Percentiles rank a stretch among this genome's conserved stretches.
phyloP scores from a whole-genome alignment of 495 filamentous ascomycete species.

The Neurospora sp. region DNA sequence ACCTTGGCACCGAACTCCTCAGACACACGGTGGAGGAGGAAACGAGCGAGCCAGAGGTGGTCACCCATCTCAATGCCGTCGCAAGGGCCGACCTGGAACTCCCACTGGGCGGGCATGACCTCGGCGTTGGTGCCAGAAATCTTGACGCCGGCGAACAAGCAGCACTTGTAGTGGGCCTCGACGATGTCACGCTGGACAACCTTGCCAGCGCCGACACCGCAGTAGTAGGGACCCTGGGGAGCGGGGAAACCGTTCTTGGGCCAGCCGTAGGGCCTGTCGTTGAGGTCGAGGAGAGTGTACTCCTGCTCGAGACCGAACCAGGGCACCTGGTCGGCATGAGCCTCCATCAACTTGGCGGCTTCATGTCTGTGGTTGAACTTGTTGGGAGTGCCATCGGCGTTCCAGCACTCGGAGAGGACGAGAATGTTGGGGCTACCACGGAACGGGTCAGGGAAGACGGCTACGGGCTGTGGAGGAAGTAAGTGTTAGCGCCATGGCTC shows the following conservation, averaged over 20 bases:
- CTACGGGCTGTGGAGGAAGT: slow-evolving; percentile 51
- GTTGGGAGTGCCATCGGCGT: slow-evolving; percentile 92
- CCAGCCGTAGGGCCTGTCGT: slow-evolving; percentile 90
- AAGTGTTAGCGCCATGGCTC: not conserved
- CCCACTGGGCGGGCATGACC: slow-evolving; percentile 91
- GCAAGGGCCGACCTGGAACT: slow-evolving; percentile 98
- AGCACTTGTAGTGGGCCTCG: slow-evolving; percentile 97
- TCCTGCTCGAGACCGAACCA: slow-evolving; percentile 99
- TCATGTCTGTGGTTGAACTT: slow-evolving; percentile 88
- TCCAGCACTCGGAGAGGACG: slow-evolving; percentile 96
- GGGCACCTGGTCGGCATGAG: slow-evolving; percentile 69
- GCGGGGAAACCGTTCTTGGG: slow-evolving; percentile 89
- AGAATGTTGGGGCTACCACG: slow-evolving; percentile 75
- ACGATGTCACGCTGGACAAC: slow-evolving; percentile 98
- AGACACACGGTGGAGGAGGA: slow-evolving; percentile 89
- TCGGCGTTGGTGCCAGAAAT: slow-evolving; percentile 99
- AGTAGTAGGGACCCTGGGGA: slow-evolving; percentile 95
- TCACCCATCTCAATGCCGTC: slow-evolving; percentile 89
- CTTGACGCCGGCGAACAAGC: slow-evolving; percentile 80
- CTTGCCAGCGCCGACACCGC: slow-evolving; percentile 93
- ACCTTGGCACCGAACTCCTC: slow-evolving; percentile 97
- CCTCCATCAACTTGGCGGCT: slow-evolving; percentile 67
- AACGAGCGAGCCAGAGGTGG: slow-evolving; percentile 94
- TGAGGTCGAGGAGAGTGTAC: slow-evolving; percentile 56
- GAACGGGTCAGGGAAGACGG: slow-evolving; percentile 72